Evolutionary conservation across 257 asterid genomes (phyloP).

Genomic region (Plantago ovata): DNA sequence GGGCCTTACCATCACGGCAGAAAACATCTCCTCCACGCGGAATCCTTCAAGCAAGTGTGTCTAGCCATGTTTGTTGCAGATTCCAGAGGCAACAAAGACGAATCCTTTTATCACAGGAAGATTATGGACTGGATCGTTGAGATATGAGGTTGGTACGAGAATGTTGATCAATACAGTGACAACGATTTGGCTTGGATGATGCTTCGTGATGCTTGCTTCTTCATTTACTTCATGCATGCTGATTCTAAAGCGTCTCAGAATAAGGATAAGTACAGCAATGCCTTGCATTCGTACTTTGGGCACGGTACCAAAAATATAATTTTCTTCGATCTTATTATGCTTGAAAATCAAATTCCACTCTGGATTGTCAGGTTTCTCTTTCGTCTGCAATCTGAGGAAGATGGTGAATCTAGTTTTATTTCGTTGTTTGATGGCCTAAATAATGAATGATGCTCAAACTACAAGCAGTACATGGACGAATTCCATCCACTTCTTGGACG

Average conservation of each 20-base stretch:
- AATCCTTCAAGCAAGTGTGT: not conserved
- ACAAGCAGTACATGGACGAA: too few species aligned
- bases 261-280: not conserved
- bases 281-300: not conserved
- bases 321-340: not conserved
- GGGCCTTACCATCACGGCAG: constrained; percentile 2
- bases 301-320: not conserved
- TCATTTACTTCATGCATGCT: not conserved
- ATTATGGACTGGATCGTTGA: not conserved
- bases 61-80: not conserved
- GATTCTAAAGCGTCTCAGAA: not conserved
- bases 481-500: too few species aligned
- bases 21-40: too few species aligned
- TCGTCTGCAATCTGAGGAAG: not conserved
- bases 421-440: too few species aligned
- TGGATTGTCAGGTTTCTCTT: not conserved
- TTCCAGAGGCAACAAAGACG: not conserved
- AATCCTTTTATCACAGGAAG: not conserved
- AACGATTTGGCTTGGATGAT: not conserved
- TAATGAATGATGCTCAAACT: too few species aligned
- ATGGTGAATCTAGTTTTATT: not conserved
- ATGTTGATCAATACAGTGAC: not conserved
- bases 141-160: not conserved
- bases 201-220: not conserved
- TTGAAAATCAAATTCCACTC: not conserved